These are phyloP conservation scores for Quercus mongolica DNA, from an alignment of 306 rosid species.

Conservation along the genomic window DNA sequence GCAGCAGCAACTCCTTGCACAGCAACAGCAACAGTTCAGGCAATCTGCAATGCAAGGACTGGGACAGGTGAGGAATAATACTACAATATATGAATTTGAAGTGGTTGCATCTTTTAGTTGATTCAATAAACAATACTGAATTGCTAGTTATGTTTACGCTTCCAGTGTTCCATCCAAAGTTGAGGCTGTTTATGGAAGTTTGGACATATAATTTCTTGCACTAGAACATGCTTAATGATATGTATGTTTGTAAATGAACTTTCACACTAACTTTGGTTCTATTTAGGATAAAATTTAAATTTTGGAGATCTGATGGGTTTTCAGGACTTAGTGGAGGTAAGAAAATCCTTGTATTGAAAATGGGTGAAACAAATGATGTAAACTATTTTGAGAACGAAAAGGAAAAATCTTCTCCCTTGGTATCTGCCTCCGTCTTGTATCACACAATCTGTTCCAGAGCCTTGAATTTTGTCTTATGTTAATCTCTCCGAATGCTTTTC, in stretches of 20 bases:
- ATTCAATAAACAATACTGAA: slow-evolving; percentile 10
- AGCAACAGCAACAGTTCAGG: slow-evolving; percentile 85
- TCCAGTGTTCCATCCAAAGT: neutral
- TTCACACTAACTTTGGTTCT: slow-evolving; percentile 1
- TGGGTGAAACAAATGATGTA: neutral
- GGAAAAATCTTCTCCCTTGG: neutral
- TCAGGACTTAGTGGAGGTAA: neutral
- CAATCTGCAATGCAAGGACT: slow-evolving; percentile 85
- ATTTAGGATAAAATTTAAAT: neutral
- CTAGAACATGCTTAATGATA: neutral
- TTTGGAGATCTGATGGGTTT: neutral
- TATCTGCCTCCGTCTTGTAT: neutral
- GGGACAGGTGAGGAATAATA: slow-evolving; percentile 57
- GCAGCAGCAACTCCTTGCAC: slow-evolving; percentile 69
- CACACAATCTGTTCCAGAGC: neutral
- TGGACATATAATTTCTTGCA: neutral
- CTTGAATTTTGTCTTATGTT: neutral
- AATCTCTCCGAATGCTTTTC: neutral
- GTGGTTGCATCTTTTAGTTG: slow-evolving; percentile 2
- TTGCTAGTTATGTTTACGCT: neutral
- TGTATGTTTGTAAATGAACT: neutral
- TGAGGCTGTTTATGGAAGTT: neutral
- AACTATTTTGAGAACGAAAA: neutral
- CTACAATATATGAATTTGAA: slow-evolving; percentile 5
- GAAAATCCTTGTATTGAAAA: neutral